Base-by-base conservation (phyloP, 2,329 filamentous ascomycete species). In the Cercospora janseana region DNA sequence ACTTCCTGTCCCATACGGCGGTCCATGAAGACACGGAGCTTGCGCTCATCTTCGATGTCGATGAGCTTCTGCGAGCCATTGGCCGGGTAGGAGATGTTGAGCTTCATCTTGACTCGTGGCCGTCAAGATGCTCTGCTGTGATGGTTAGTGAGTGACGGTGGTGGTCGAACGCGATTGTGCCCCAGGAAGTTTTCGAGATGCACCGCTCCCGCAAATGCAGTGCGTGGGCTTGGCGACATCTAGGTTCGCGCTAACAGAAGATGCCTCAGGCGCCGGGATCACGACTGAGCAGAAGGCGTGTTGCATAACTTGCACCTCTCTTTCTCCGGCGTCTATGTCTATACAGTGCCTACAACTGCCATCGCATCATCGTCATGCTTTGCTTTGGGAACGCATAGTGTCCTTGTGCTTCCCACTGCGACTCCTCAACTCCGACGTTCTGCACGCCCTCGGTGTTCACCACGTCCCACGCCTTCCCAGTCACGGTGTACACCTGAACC, bases 21-120 rank as follows among this genome's bases (percentile, higher is more conserved):
- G 78, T 97, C 93, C 86, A 95, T 91, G 85, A 97, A 97, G 80
- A 93, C 83, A 75, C 89, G 87, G 76, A 97, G 85, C 85, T 95
- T 96, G 80, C 91, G 90, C 79, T 98, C 94, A 87, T 98, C 94
- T 73, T 98, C 93, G 70, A 98, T 80, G 69, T 98, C 94, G 80
- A 98, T 86, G 75, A 98, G 83, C 84, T 98, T 98, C 79, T 98
- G 93, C 73, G 90, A 93, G 85, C 93, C 93, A 80, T 97, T 97
- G 85, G 92, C 89, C 79, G 93, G 93, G 86, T 91, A 95, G 71
- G 81, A 84, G 71, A 85, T 80, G 78, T 85, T 85, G 74, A 85
- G 79, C 80, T 88, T 87, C 85, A 87, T 87, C 63, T 60, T 66
- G 62, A 55, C 55, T 51, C 54, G 62, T 54, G 48, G 38, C 40